Base-by-base conservation (phyloP, 495 filamentous ascomycete species). In the Pseudotulostoma volvatum region DNA sequence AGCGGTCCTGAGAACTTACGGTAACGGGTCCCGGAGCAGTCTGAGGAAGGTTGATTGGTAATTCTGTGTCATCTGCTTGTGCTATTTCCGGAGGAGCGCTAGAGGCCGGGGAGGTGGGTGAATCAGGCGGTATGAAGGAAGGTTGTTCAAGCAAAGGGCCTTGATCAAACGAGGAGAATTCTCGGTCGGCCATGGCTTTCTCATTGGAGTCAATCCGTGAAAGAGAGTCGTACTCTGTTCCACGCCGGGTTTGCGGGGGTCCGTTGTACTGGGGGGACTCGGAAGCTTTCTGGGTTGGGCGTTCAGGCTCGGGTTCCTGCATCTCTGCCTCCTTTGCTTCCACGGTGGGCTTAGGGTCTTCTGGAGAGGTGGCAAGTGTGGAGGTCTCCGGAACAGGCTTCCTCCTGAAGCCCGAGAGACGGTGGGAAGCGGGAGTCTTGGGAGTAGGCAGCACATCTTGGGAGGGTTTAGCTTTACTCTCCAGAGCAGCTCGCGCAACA, bases 141-240 rank as follows among this genome's bases (percentile, higher is more conserved):
- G 90, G 90, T 50, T 85, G 76, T 28, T 97, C 88, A 17, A 70
- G 50, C 28, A 96, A 63, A 3, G 90, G 90, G 9, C 90, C 90
- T 60, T 95, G 87, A 52, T 87, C 77, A 52, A 96, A 96, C 38
- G 73, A 74, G 16, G 79, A 73, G 59, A 93, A 92, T 34, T 79
- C 78, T 4, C 76, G 70, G 19, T 74, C 71, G 11, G 80, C 74
- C 32, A 76, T 69, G 8, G 62, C 63, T 30, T 74, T 71, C 48
- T 88, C 83, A 18, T 67, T 66, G 3, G 77, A 74, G 49, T 67
- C 72, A 19, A 78, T 67, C 31, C 71, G 72, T 9, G 77, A 80
- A 11, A 70, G 53, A 37, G 62, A 58, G 33, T 77, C 70, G 23
- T 62, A 61, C 36, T 71, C 67, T 20, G 64, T 51, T 9, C 55